A percentile compares a stretch with the other conserved stretches of the same genome.
phyloP scores from a whole-genome alignment of 306 rosid species.

The Crataegus laevigata region DNA sequence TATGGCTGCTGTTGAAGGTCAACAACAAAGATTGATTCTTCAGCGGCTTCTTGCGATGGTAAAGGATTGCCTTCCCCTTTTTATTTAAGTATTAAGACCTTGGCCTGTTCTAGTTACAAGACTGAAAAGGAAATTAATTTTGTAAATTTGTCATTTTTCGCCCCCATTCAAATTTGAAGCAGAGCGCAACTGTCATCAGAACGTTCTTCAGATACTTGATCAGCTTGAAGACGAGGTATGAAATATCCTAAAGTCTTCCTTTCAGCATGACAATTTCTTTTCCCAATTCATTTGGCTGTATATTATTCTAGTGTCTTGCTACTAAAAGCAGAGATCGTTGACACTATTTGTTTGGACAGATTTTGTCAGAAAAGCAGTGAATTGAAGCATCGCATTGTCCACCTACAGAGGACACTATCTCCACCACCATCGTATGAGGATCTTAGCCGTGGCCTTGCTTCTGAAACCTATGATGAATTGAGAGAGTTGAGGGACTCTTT shows the following conservation, averaged over 20 bases:
- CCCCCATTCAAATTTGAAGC: constrained; percentile 54
- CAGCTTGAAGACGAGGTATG: constrained; percentile 78
- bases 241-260: neutral
- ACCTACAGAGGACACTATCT: constrained; percentile 44
- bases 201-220: constrained; percentile 64
- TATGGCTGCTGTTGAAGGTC: constrained; percentile 85
- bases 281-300: constrained; percentile 1
- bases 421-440: constrained; percentile 85
- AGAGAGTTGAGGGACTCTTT: constrained; percentile 63
- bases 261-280: neutral
- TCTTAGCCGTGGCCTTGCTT: constrained; percentile 56
- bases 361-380: constrained; percentile 64
- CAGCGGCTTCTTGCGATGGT: constrained; percentile 87
- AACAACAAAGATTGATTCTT: constrained; percentile 81
- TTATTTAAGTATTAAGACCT: neutral
- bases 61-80: constrained; percentile 12
- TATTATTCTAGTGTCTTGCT: neutral
- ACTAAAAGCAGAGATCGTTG: neutral
- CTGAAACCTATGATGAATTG: constrained; percentile 51
- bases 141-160: constrained; percentile 9
- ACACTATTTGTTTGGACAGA: constrained; percentile 29
- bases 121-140: neutral
- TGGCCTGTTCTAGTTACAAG: neutral
- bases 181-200: constrained; percentile 75
- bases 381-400: constrained; percentile 70